phyloP scores from a whole-genome alignment of 495 filamentous ascomycete species.

The Aspergillus indologenus region DNA sequence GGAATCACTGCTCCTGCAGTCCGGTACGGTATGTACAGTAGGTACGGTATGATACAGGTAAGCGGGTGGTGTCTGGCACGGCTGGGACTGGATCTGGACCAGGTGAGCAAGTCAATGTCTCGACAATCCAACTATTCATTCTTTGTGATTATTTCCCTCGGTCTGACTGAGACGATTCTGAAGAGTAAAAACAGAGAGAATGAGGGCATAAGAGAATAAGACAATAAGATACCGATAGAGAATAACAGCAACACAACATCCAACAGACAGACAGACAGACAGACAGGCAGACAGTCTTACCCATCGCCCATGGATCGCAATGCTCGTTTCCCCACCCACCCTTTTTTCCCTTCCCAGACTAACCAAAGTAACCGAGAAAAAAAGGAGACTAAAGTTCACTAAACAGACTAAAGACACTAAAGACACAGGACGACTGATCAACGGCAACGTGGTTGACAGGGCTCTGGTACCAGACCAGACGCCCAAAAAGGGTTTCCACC shows the following conservation, averaged over 20 bases:
- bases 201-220: not conserved
- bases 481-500: slow-evolving; percentile 14
- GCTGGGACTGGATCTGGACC: too few relatives aligned
- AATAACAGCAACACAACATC: too few relatives aligned
- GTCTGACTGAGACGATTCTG: too few relatives aligned
- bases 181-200: too few relatives aligned
- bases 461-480: slow-evolving; percentile 16
- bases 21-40: not conserved
- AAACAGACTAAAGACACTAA: not conserved
- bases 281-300: not conserved
- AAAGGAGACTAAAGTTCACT: slow-evolving; percentile 1
- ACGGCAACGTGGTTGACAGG: slow-evolving; percentile 36
- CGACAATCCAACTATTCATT: not conserved
- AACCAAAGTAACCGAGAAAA: not conserved
- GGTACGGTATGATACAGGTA: not conserved
- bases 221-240: not conserved
- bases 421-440: slow-evolving; percentile 18
- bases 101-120: not conserved
- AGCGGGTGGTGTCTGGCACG: too few relatives aligned
- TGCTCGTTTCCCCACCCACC: not conserved
- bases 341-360: not conserved
- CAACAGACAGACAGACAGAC: too few relatives aligned
- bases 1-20: not conserved
- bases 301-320: not conserved
- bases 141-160: not conserved